Conservation (phyloP, 2,329 filamentous ascomycete species). For the Penicillium sp. region DNA sequence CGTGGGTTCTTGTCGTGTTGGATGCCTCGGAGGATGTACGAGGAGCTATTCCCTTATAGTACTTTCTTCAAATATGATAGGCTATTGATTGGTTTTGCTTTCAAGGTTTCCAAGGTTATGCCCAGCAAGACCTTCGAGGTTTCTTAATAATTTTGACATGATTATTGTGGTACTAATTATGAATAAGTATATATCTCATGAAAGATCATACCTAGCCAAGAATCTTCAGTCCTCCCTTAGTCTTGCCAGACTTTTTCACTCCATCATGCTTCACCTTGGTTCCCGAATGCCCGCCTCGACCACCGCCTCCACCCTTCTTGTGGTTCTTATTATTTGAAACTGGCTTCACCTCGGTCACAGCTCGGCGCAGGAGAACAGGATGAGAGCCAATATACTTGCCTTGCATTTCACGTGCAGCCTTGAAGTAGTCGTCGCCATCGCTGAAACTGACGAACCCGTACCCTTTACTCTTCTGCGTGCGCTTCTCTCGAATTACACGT, state of each 20-base stretch:
- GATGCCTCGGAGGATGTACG: neutral
- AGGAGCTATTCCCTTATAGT: neutral
- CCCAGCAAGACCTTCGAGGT: neutral
- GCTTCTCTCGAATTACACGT: constrained; percentile 90
- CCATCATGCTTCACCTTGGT: constrained; percentile 47
- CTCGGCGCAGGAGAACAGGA: constrained; percentile 82
- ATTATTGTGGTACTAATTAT: neutral
- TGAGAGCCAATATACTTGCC: constrained; percentile 99
- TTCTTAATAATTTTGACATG: neutral
- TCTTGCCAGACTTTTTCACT: constrained; percentile 48
- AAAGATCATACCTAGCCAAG: constrained; percentile 36
- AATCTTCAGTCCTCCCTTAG: constrained; percentile 47
- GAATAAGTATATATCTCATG: neutral
- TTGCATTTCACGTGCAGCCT: constrained; percentile 96
- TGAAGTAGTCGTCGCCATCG: constrained; percentile 94
- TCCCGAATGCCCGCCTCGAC: constrained; percentile 37
- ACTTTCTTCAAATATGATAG: neutral
- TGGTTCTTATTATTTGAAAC: constrained; percentile 56
- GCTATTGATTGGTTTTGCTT: neutral
- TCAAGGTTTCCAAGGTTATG: neutral
- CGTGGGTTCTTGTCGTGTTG: neutral
- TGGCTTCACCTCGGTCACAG: constrained; percentile 87
- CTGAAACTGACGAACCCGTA: constrained; percentile 97
- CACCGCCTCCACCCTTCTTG: constrained; percentile 35
- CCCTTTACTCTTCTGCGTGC: constrained; percentile 92